Evolutionary conservation across 2,329 filamentous ascomycete species (phyloP), one percentile per base, ranked within the genome.

Genomic region (Pseudogymnoascus sp.): DNA sequence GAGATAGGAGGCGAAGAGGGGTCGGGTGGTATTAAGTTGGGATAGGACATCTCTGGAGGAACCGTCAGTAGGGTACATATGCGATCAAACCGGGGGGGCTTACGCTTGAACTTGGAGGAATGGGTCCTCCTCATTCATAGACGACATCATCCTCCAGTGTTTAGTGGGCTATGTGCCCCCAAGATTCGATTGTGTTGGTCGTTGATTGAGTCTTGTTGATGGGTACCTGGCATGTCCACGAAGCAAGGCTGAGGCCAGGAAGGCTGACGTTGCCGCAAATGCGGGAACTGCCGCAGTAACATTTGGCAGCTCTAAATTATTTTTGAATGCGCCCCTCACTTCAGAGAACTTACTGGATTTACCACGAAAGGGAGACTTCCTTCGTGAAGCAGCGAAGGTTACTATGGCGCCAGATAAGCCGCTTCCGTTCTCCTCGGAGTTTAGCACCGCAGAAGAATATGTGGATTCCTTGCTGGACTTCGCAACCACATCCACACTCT

Each of bases 1-100:
- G 43, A 96, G 84, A 79, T 96, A 99, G 14, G 92, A 97, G 65
- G 89, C 87, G 80, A 97, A 97, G 62, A 97, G 86, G 59, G 92
- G 87, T 8, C 93, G 88, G 60, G 90, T 89, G 12, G 85, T 85
- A 66, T 88, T 83, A 65, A 99, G 86, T 64, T 95, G 89, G 65
- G 86, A 78, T 67, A 96, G 86, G 67, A 97, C 90, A 77, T 99
- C 94, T 76, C 92, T 96, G 72, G 63, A 57, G 25, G 22, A 14
- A 43, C 18, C 22, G 50, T 58, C 33, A 64, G 18, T 61, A 60
- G 64, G 63, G 41, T 39, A 60, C 35, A 4, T 41, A 50, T 57
- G 39, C 22, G 47, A 47, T 22, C 28, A 50, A 47, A 25, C 59
- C 22, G 37, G 18, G 60, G 57, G 41, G 30, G 70, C 81, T 59